These are phyloP conservation scores for Trametes villosa DNA, from an alignment of 768 basidiomycete genomes.

Conservation along the genomic window DNA sequence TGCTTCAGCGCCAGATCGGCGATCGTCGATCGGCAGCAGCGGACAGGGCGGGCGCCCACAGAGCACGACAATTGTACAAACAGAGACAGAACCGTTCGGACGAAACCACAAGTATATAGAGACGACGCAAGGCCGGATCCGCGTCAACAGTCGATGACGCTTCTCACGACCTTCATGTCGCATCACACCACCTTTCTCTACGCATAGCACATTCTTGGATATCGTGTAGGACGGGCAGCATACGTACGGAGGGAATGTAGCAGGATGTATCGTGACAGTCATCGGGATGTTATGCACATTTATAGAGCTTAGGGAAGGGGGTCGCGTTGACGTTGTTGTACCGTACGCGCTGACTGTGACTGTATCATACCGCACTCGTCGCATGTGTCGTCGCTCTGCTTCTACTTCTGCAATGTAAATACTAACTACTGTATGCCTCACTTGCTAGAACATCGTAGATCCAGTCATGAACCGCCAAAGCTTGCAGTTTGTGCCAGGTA, in stretches of 20 bases:
- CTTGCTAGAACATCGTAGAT: no score
- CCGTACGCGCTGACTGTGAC: not conserved
- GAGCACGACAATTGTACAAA: not conserved
- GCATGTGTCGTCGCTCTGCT: not conserved
- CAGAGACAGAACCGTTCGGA: no score
- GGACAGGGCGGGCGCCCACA: not conserved
- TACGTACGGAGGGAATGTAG: not conserved
- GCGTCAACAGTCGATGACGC: not conserved
- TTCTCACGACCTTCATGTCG: not conserved
- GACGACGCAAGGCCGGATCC: conserved; percentile 2
- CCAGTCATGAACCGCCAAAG: no score
- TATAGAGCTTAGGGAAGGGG: no score
- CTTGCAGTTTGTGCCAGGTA: no score
- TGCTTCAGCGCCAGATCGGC: not conserved
- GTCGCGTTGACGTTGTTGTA: not conserved
- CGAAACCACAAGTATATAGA: not conserved
- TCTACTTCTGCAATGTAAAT: no score
- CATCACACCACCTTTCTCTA: not conserved
- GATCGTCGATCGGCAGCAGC: conserved; percentile 8
- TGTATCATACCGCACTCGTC: not conserved
- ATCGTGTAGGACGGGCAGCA: not conserved
- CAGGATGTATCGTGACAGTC: no score
- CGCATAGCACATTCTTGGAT: not conserved
- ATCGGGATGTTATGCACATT: not conserved
- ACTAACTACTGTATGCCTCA: no score